Percentiles rank a stretch among this genome's conserved stretches.
These are phyloP conservation scores for Lenwebbia sp. DNA, from an alignment of 345 rosid genomes.

Conservation along the genomic window DNA sequence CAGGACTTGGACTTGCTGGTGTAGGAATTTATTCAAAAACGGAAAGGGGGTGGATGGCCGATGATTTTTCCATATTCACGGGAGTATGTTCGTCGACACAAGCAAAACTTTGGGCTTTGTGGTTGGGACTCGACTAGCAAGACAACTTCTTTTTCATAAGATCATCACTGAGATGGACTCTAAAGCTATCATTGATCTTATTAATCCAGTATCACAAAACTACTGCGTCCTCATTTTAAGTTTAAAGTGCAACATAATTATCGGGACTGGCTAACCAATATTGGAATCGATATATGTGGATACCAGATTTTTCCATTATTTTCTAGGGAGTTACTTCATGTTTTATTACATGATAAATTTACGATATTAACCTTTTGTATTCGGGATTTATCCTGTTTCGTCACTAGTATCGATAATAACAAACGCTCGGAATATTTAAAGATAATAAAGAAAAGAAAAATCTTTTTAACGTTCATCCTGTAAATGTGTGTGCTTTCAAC, in stretches of 20 bases:
- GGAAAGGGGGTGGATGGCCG: fast-evolving
- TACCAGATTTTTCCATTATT: background rate
- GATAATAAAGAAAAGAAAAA: background rate
- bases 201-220: fast-evolving
- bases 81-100: fast-evolving
- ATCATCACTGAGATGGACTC: fast-evolving
- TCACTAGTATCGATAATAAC: no score
- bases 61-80: fast-evolving
- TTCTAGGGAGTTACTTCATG: background rate
- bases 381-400: background rate
- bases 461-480: background rate
- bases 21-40: fast-evolving
- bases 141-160: background rate
- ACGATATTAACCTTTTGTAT: background rate
- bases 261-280: fast-evolving
- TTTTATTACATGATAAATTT: background rate
- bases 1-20: fast-evolving
- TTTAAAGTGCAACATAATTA: background rate
- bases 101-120: fast-evolving
- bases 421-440: background rate
- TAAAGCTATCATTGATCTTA: fast-evolving
- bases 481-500: background rate
- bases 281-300: no score
- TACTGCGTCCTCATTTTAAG: fast-evolving
- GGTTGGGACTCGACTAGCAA: fast-evolving